Conservation (phyloP, 2,329 filamentous ascomycete species). For the Passalora sequoiae region DNA sequence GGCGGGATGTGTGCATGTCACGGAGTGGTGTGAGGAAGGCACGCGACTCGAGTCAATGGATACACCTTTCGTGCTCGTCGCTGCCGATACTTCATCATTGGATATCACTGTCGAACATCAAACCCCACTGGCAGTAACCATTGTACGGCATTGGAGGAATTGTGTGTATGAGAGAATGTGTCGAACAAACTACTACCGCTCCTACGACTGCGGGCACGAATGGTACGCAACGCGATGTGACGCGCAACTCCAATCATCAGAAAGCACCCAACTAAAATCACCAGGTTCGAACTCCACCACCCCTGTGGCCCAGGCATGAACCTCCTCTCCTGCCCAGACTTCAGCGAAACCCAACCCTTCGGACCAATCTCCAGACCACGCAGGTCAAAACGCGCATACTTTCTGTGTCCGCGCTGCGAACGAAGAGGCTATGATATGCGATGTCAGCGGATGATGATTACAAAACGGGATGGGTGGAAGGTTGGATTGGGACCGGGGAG, state of each 20-base stretch:
- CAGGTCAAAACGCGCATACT: constrained; percentile 18
- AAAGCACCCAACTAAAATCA: too few relatives aligned
- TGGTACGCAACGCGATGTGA: constrained; percentile 41
- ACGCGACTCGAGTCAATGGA: too few relatives aligned
- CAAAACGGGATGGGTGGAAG: constrained; percentile 26
- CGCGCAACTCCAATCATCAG: too few relatives aligned
- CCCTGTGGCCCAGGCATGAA: constrained; percentile 41
- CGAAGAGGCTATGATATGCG: constrained; percentile 25
- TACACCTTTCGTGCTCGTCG: too few relatives aligned
- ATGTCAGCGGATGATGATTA: constrained; percentile 22
- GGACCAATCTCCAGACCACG: constrained; percentile 24
- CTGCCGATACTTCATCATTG: too few relatives aligned
- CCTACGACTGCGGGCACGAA: constrained; percentile 43
- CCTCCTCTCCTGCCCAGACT: constrained; percentile 39
- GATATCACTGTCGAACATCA: too few relatives aligned
- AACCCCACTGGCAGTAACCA: neutral
- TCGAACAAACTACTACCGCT: constrained; percentile 42
- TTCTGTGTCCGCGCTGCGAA: constrained; percentile 29
- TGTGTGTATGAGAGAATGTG: too few relatives aligned
- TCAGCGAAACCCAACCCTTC: constrained; percentile 24
- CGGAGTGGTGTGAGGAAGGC: neutral
- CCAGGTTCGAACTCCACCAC: constrained; percentile 39
- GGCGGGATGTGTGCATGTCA: neutral
- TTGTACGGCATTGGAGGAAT: neutral
- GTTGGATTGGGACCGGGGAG: constrained; percentile 24